Evolutionary conservation across 441 rosid species (phyloP).

Genomic region (Daphne laureola): DNA sequence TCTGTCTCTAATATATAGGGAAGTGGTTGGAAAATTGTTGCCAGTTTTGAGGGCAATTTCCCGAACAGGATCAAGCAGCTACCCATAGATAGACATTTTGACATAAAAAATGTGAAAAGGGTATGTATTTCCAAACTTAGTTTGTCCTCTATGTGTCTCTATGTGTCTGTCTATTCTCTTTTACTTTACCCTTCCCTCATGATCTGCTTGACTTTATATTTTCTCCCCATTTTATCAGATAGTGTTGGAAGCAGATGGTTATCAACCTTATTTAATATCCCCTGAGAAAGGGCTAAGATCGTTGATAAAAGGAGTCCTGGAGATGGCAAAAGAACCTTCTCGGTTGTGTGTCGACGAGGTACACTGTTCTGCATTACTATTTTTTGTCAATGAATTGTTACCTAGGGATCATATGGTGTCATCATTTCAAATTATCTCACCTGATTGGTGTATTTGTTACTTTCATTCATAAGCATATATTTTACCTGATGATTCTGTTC

Average conservation of each 20-base stretch:
- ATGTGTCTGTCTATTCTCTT: not conserved
- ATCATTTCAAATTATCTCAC: too few relatives aligned
- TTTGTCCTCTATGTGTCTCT: too few relatives aligned
- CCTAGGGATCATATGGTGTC: too few relatives aligned
- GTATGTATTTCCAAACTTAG: conserved; percentile 34
- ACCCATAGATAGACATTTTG: conserved; percentile 94
- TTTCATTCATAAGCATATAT: too few relatives aligned
- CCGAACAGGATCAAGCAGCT: conserved; percentile 90
- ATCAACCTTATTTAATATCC: conserved; percentile 96
- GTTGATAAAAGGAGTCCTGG: conserved; percentile 83
- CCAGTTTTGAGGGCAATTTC: conserved; percentile 91
- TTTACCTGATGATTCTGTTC: too few relatives aligned
- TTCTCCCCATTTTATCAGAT: conserved; percentile 38
- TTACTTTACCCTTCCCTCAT: conserved; percentile 13
- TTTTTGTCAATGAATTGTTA: too few relatives aligned
- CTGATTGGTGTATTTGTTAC: too few relatives aligned
- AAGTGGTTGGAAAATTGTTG: conserved; percentile 95
- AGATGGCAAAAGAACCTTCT: conserved; percentile 95
- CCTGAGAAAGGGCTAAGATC: conserved; percentile 98
- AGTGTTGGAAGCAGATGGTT: conserved; percentile 95
- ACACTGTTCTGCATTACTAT: conserved; percentile 7
- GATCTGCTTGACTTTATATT: conserved; percentile 10
- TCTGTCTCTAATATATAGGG: conserved; percentile 43
- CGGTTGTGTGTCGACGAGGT: conserved; percentile 89
- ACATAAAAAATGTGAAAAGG: conserved; percentile 81